phyloP scores from a whole-genome alignment of 495 filamentous ascomycete species.

The Podospora bellae-mahoneyi region DNA sequence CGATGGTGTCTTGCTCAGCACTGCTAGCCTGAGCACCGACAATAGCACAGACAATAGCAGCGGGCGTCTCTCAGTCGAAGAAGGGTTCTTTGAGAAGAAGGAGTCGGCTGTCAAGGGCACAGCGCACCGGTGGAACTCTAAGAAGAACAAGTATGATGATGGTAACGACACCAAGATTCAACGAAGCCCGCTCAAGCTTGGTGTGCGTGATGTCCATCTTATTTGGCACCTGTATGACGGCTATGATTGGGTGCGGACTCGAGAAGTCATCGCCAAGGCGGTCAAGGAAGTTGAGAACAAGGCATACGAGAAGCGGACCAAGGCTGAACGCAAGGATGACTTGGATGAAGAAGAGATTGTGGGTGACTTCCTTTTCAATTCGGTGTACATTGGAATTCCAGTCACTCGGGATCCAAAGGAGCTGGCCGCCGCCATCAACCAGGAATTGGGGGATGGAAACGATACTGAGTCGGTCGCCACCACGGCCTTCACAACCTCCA shows the following conservation, averaged over 20 bases:
- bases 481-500: constrained; percentile 59
- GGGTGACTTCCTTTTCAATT: constrained; percentile 95
- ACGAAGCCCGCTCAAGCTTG: constrained; percentile 68
- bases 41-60: constrained; percentile 40
- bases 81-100: constrained; percentile 71
- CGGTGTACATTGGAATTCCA: constrained; percentile 93
- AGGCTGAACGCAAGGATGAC: constrained; percentile 43
- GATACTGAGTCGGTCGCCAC: constrained; percentile 87
- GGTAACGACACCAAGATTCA: constrained; percentile 59
- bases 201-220: constrained; percentile 79
- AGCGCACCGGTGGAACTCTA: constrained; percentile 75
- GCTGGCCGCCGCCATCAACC: constrained; percentile 77
- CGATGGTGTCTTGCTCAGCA: constrained; percentile 56
- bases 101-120: constrained; percentile 58
- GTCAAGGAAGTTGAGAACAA: constrained; percentile 81
- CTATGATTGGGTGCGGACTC: constrained; percentile 89
- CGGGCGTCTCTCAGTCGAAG: constrained; percentile 62
- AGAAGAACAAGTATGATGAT: constrained; percentile 66
- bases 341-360: constrained; percentile 77
- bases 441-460: constrained; percentile 77
- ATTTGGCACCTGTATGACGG: constrained; percentile 99
- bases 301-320: constrained; percentile 66
- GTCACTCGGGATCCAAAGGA: constrained; percentile 79
- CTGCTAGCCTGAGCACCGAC: constrained; percentile 59
- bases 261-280: constrained; percentile 80